Conservation (phyloP, 148 eudicot species). For the Cornus suecica region DNA sequence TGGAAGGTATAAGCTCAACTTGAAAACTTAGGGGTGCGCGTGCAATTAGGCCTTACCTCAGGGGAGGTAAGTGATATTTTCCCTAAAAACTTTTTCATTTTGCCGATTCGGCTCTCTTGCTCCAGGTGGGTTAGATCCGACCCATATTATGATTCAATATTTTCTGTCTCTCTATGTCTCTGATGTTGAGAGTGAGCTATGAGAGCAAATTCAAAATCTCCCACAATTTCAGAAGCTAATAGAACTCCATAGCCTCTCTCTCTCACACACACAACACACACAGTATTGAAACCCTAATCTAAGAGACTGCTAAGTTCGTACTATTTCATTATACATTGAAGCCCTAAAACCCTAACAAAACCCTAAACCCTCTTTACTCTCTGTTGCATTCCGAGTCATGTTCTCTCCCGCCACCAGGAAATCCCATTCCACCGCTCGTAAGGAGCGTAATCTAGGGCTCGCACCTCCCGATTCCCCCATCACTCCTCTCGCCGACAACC, state of each 20-base stretch:
- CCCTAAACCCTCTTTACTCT: constrained; percentile 11
- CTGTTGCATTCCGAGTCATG: constrained; percentile 34
- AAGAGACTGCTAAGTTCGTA: no score
- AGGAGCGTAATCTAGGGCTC: constrained; percentile 23
- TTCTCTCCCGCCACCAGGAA: constrained; percentile 64
- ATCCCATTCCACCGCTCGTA: constrained; percentile 30
- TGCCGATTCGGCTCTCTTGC: no score
- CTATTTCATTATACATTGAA: not conserved
- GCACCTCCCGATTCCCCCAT: constrained; percentile 35
- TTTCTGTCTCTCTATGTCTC: no score
- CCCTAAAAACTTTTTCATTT: no score
- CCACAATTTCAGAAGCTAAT: not conserved
- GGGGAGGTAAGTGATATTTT: no score
- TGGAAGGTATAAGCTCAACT: no score
- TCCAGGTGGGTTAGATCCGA: no score
- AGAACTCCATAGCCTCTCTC: not conserved
- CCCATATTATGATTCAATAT: no score
- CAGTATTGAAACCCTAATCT: not conserved
- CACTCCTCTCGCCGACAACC: constrained; percentile 42
- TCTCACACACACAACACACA: no score
- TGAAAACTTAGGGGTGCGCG: no score
- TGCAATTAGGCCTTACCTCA: no score
- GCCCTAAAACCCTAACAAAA: constrained; percentile 9
- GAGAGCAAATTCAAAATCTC: not conserved
- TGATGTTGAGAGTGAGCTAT: not conserved